Conservation (phyloP, 345 rosid genomes). For the Anastatica hierochuntica region DNA sequence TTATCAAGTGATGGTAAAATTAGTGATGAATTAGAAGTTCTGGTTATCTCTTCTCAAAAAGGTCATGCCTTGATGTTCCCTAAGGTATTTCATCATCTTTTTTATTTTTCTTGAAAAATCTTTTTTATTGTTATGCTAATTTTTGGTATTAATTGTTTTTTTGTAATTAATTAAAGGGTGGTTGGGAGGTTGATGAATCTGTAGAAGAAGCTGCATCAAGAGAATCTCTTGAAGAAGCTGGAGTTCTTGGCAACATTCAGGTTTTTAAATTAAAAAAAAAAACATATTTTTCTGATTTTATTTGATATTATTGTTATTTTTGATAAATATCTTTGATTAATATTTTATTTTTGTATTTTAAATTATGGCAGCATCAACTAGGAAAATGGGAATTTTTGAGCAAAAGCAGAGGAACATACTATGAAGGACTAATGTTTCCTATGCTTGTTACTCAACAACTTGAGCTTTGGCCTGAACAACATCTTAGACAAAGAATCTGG, state of each 20-base stretch:
- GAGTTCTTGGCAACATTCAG: constrained; percentile 71
- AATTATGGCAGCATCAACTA: constrained; percentile 41
- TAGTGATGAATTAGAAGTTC: constrained; percentile 51
- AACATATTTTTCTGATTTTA: not conserved
- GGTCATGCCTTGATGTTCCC: constrained; percentile 84
- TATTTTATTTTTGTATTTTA: not conserved
- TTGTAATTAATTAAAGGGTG: constrained; percentile 41
- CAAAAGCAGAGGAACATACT: constrained; percentile 70
- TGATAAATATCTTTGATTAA: not conserved
- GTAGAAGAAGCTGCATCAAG: constrained; percentile 70
- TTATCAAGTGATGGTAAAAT: constrained; percentile 27
- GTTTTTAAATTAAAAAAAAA: constrained; percentile 27
- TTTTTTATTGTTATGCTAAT: too few relatives aligned
- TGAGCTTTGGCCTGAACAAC: constrained; percentile 78
- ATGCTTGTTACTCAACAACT: constrained; percentile 74
- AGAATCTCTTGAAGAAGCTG: constrained; percentile 85
- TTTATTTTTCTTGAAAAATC: not conserved
- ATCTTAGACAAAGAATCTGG: constrained; percentile 68
- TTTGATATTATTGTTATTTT: not conserved
- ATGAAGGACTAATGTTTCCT: constrained; percentile 93
- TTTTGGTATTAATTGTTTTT: not conserved
- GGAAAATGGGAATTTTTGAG: constrained; percentile 82
- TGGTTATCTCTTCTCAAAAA: constrained; percentile 71
- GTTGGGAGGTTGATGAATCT: constrained; percentile 95
- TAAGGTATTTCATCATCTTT: constrained; percentile 36